A percentile compares a stretch with the other conserved stretches of the same genome.
phyloP scores from a whole-genome alignment of 1,139 yeast genomes.

The Candida glucosophila region DNA sequence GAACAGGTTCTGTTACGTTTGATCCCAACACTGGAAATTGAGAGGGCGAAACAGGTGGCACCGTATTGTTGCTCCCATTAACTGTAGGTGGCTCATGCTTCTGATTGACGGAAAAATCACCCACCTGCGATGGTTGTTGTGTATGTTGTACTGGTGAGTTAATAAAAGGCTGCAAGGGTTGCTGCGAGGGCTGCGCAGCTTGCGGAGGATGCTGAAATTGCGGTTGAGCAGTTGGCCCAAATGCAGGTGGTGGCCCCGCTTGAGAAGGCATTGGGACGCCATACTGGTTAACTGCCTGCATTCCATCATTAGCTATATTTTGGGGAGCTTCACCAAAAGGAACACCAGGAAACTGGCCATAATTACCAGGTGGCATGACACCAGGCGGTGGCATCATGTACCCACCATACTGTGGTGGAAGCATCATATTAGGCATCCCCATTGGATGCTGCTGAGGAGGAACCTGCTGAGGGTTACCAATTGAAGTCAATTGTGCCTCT shows the following conservation, averaged over 20 bases:
- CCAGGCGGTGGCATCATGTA: constrained; percentile 32
- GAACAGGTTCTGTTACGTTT: constrained; percentile 10
- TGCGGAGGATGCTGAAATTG: constrained; percentile 12
- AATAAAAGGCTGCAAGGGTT: constrained; percentile 6
- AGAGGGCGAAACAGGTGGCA: no score
- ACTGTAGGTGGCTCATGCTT: constrained; percentile 9
- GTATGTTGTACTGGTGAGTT: constrained; percentile 6
- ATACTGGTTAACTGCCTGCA: constrained; percentile 17
- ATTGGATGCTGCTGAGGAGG: constrained; percentile 13
- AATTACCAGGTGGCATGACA: constrained; percentile 30
- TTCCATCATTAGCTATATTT: no score
- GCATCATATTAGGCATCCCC: constrained; percentile 33
- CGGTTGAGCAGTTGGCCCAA: no score
- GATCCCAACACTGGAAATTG: constrained; percentile 48
- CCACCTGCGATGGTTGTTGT: constrained; percentile 2
- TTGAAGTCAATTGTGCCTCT: constrained; percentile 60
- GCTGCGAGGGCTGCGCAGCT: no score
- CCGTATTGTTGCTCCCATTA: no score
- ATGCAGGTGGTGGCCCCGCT: constrained; percentile 3
- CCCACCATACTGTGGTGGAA: constrained; percentile 32
- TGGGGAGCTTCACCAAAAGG: constrained; percentile 12
- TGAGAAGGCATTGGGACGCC: no score
- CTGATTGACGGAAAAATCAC: not conserved
- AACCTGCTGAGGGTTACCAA: constrained; percentile 20
- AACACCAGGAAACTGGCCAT: constrained; percentile 23